Evolutionary conservation across 2,329 filamentous ascomycete genomes (phyloP).

Genomic region (Hypocreales sp.): DNA sequence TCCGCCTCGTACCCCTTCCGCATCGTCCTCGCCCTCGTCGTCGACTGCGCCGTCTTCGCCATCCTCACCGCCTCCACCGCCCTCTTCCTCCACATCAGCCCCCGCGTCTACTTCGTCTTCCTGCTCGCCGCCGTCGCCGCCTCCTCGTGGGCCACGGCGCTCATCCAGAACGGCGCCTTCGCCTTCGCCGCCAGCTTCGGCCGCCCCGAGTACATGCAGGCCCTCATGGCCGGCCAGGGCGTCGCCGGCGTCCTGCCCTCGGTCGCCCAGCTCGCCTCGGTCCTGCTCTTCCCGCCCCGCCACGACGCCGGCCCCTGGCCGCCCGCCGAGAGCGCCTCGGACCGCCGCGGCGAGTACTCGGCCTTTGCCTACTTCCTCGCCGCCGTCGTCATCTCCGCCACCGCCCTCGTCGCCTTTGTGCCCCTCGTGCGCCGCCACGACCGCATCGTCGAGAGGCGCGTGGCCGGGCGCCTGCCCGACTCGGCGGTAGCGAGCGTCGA

Average conservation of each 20-base stretch:
- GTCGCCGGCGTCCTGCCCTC: constrained; percentile 83
- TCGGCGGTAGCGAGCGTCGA: constrained; percentile 35
- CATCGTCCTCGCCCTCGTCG: constrained; percentile 59
- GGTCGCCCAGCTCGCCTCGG: constrained; percentile 72
- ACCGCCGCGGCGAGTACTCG: constrained; percentile 27
- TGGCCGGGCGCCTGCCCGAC: constrained; percentile 30
- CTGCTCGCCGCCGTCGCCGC: constrained; percentile 66
- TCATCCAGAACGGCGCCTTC: constrained; percentile 90
- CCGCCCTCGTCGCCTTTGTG: constrained; percentile 58
- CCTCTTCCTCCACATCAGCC: constrained; percentile 43
- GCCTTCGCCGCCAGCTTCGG: constrained; percentile 81
- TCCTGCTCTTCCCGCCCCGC: constrained; percentile 39
- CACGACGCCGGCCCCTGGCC: constrained; percentile 5
- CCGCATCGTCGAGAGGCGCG: constrained; percentile 32
- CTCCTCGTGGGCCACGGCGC: constrained; percentile 65
- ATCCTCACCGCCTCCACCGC: constrained; percentile 70
- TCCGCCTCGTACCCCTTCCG: constrained; percentile 77
- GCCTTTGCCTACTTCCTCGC: constrained; percentile 88
- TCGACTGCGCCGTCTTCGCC: constrained; percentile 65
- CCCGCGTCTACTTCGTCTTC: constrained; percentile 62
- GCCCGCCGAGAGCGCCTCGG: constrained; percentile 8
- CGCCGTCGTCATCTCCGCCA: constrained; percentile 58
- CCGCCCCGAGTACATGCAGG: constrained; percentile 80
- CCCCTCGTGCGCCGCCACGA: constrained; percentile 51
- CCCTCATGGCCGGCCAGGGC: constrained; percentile 89